Conservation (phyloP, 2,329 filamentous ascomycete species). For the Colletotrichum australisinense region DNA sequence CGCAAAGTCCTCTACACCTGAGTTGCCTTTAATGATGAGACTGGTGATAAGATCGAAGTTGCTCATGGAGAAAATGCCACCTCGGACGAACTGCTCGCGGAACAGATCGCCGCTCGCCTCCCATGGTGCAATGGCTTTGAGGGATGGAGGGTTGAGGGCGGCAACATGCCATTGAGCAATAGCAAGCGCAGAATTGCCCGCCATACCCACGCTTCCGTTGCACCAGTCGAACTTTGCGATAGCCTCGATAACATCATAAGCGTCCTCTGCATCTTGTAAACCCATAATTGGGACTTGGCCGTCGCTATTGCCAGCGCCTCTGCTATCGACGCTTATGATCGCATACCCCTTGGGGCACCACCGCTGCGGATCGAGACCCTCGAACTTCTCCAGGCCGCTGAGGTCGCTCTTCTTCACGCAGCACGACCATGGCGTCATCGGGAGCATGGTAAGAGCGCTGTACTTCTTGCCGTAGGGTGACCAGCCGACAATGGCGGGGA, state of each 20-base stretch:
- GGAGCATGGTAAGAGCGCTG: constrained; percentile 52
- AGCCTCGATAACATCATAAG: constrained; percentile 43
- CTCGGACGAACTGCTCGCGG: constrained; percentile 57
- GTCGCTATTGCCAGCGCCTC: constrained; percentile 44
- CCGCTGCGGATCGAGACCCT: constrained; percentile 40
- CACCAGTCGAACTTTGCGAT: constrained; percentile 45
- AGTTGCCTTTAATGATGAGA: constrained; percentile 47
- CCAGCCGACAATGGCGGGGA: constrained; percentile 58
- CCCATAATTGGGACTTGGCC: constrained; percentile 39
- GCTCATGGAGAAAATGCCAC: constrained; percentile 52
- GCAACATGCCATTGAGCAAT: constrained; percentile 41
- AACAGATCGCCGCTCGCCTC: constrained; percentile 59
- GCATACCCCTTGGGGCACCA: constrained; percentile 47
- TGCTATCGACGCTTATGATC: constrained; percentile 47
- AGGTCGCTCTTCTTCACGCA: constrained; percentile 37
- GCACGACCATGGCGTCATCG: constrained; percentile 38
- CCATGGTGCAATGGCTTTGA: constrained; percentile 48
- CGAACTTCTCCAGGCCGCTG: constrained; percentile 42
- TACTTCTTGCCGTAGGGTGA: constrained; percentile 60
- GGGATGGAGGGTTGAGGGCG: constrained; percentile 35
- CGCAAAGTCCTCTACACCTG: constrained; percentile 51
- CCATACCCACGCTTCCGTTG: constrained; percentile 45
- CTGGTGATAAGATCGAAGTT: constrained; percentile 55
- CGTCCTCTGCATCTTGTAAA: constrained; percentile 45
- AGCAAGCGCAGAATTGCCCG: constrained; percentile 44